phyloP scores from a whole-genome alignment of 2,329 filamentous ascomycete species.

The Sporothrix sp. region DNA sequence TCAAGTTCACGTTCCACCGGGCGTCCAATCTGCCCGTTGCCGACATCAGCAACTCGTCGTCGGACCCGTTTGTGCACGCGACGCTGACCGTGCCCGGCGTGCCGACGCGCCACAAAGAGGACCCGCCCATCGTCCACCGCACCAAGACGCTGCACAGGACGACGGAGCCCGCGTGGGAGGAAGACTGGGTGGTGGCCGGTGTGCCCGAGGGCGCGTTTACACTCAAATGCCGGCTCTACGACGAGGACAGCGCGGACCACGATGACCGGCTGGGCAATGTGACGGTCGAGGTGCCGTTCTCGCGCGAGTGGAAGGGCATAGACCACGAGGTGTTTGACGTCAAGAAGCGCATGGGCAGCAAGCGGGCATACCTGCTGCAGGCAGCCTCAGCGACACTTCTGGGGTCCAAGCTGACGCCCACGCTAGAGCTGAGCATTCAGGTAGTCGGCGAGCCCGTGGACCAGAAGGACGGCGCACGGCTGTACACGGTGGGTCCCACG shows the following conservation, averaged over 20 bases:
- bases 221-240: conserved; percentile 78
- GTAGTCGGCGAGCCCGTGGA: conserved; percentile 47
- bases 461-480: conserved; percentile 52
- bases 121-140: conserved; percentile 63
- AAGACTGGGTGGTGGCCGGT: conserved; percentile 81
- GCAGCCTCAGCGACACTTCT: conserved; percentile 55
- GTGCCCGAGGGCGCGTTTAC: conserved; percentile 71
- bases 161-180: conserved; percentile 71
- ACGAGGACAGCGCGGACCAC: conserved; percentile 78
- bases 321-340: conserved; percentile 53
- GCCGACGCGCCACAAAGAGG: conserved; percentile 75
- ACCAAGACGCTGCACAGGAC: conserved; percentile 65
- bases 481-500: conserved; percentile 71
- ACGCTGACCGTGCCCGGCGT: conserved; percentile 57
- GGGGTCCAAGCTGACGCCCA: conserved; percentile 57
- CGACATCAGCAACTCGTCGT: conserved; percentile 66
- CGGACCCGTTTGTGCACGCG: conserved; percentile 73
- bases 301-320: conserved; percentile 63
- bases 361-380: conserved; percentile 71
- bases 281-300: conserved; percentile 51
- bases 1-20: conserved; percentile 75
- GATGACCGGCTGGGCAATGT: conserved; percentile 85
- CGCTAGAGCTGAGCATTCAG: conserved; percentile 62
- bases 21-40: conserved; percentile 74
- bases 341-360: conserved; percentile 78